Percentiles rank a stretch among this genome's conserved stretches.
These are phyloP conservation scores for Metschnikowia anglica DNA, from an alignment of 805 yeast genomes.

Conservation along the genomic window DNA sequence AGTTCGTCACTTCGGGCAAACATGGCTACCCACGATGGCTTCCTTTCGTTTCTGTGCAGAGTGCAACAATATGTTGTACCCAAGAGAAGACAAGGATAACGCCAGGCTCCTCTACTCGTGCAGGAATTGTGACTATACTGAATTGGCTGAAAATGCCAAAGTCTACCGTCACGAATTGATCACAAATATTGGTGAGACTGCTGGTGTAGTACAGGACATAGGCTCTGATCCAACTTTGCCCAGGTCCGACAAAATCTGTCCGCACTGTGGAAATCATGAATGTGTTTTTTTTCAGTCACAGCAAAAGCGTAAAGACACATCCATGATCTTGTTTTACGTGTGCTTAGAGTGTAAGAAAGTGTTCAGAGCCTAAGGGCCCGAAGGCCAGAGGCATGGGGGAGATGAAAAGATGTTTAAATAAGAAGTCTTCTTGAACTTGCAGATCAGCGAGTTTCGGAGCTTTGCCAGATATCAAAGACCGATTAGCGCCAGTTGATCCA, in stretches of 20 bases:
- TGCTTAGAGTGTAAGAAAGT: conserved; percentile 84
- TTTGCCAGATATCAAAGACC: neutral
- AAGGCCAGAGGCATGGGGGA: neutral
- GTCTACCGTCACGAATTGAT: conserved; percentile 92
- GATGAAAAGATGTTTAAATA: neutral
- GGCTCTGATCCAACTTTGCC: conserved; percentile 98
- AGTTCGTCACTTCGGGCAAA: neutral
- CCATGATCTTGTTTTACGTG: conserved; percentile 92
- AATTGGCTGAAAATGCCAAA: conserved; percentile 81
- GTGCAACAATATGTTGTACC: conserved; percentile 97
- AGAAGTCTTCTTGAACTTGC: neutral
- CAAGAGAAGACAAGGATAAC: conserved; percentile 86
- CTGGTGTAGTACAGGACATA: conserved; percentile 94
- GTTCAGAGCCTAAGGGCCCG: conserved; percentile 37
- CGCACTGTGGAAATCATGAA: conserved; percentile 80
- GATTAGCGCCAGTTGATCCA: neutral
- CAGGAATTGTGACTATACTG: conserved; percentile 92
- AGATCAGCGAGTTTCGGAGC: neutral
- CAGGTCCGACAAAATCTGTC: conserved; percentile 90
- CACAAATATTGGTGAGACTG: conserved; percentile 90
- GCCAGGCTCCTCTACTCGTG: conserved; percentile 82
- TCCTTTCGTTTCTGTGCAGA: conserved; percentile 95
- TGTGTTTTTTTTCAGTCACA: conserved; percentile 97
- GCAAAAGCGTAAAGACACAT: conserved; percentile 91
- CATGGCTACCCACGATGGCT: conserved; percentile 52